These are phyloP conservation scores for Wickerhamomyces bisporus DNA, from an alignment of 805 yeast species.

Conservation along the genomic window DNA sequence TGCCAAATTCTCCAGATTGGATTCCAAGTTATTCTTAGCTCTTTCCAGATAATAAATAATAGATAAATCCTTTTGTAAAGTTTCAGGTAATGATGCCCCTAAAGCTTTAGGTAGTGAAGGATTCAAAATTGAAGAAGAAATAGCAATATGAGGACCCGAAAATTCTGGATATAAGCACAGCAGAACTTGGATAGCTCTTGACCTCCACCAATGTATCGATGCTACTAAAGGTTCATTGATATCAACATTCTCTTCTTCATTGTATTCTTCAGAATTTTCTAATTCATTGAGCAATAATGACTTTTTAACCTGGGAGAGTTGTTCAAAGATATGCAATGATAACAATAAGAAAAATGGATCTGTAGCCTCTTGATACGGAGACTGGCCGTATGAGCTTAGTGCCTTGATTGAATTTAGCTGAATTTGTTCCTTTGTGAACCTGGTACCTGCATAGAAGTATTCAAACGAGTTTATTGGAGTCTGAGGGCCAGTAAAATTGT, in stretches of 20 bases:
- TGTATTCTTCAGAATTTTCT: conserved; percentile 26
- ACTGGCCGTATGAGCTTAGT: conserved; percentile 60
- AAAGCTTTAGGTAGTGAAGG: conserved; percentile 16
- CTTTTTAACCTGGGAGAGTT: conserved; percentile 26
- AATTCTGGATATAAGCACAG: conserved; percentile 60
- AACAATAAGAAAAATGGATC: conserved; percentile 42
- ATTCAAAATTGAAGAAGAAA: conserved; percentile 30
- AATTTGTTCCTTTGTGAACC: conserved; percentile 9
- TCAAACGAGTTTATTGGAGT: conserved; percentile 33
- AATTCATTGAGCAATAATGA: conserved; percentile 24
- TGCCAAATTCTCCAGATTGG: conserved; percentile 59
- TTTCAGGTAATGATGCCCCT: conserved; percentile 23
- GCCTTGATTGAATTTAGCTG: conserved; percentile 28
- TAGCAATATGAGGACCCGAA: conserved; percentile 39
- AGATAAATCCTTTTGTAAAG: conserved; percentile 33
- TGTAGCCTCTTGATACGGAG: conserved; percentile 57
- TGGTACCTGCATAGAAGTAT: conserved; percentile 18
- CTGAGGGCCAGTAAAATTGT: conserved; percentile 82
- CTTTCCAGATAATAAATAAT: conserved; percentile 57
- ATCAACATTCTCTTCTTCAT: conserved; percentile 10
- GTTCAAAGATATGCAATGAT: conserved; percentile 40
- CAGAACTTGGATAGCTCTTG: conserved; percentile 62
- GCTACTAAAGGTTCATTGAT: conserved; percentile 28
- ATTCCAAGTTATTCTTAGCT: conserved; percentile 58
- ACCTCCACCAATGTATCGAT: conserved; percentile 68